Base-by-base conservation (phyloP, 495 filamentous ascomycete species). In the Articulospora tetracladia region DNA sequence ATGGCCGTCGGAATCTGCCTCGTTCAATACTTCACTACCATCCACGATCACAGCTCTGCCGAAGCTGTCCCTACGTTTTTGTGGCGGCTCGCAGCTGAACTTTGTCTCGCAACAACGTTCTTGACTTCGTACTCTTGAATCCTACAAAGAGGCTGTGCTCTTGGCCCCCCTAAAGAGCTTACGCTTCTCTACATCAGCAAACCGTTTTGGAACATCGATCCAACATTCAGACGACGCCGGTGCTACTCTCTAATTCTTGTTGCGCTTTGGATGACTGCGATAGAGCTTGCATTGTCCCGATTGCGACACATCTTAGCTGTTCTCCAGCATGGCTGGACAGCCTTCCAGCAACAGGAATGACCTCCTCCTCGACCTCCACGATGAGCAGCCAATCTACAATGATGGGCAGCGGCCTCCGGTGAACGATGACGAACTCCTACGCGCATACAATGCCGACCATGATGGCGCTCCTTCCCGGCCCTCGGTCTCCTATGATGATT, bases 401-500 rank as follows among this genome's bases (percentile, higher is more conserved):
- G 76, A 78, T 50, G 91, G 90, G 17, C 84, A 88, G 66, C 78
- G 81, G 44, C 85, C 89, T 32, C 83, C 88, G 3, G 73, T 89
- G 56, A 88, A 86, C 69, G 91, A 96, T 72, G 87, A 94, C 51
- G 83, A 89, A 56, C 79, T 94, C 19, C 75, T 91, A 65, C 82
- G 79, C 66, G 81, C 82, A 27, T 91, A 88, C 73, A 79, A 86
- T 64, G 82, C 83, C 67, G 76, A 90, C 67, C 82, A 88, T 62
- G 83, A 89, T 55, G 72, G 74, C 56, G 76, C 78, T 32, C 80
- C 83, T 61, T 72, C 85, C 57, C 89, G 94, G 57, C 89, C 91
- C 48, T 97, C 93, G 22, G 81, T 92, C 50, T 96, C 93, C 30
- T 97, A 97, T 72, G 94, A 98, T 77, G 86, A 92, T 54, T 98